Evolutionary conservation across 2,329 filamentous ascomycete genomes (phyloP).

Genomic region (Xylaria hypoxylon): DNA sequence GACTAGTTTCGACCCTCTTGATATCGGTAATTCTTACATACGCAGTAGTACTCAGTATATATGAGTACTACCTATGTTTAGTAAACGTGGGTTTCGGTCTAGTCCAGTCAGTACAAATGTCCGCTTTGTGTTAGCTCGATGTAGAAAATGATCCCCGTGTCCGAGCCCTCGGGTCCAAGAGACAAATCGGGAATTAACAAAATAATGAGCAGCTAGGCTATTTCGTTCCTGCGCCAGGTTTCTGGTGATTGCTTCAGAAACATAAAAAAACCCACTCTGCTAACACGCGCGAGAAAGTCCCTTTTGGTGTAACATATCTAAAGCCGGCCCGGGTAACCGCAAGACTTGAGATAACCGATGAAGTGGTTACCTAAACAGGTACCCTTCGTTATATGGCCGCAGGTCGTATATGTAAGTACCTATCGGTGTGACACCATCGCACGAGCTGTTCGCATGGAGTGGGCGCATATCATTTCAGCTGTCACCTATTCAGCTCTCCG

Average conservation of each 20-base stretch:
- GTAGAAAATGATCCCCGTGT: conserved; percentile 8
- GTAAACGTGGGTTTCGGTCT: conserved; percentile 16
- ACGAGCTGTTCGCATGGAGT: conserved; percentile 11
- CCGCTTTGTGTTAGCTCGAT: conserved; percentile 12
- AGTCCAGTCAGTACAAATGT: conserved; percentile 5
- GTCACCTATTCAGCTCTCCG: conserved; percentile 24
- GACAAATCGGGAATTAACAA: conserved; percentile 11
- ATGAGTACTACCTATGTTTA: conserved; percentile 15
- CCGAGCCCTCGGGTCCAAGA: conserved; percentile 26
- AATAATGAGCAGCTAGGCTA: conserved; percentile 1
- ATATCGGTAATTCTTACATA: not conserved
- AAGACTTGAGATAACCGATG: conserved; percentile 30
- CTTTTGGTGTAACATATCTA: conserved; percentile 24
- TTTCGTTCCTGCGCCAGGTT: not conserved
- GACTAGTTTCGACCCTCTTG: not conserved
- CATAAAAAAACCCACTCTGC: not conserved
- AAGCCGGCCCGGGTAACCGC: conserved; percentile 28
- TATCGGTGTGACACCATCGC: conserved; percentile 9
- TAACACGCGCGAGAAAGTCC: conserved; percentile 13
- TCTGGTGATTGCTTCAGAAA: not conserved
- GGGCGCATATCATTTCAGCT: conserved; percentile 19
- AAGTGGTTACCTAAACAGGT: not conserved
- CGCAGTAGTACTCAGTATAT: too few species aligned
- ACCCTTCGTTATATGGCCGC: conserved; percentile 7
- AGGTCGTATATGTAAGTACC: not conserved